A percentile compares a stretch with the other conserved stretches of the same genome.
These are phyloP conservation scores for Ophiocytium majus DNA, from an alignment of 352 stramenopile genomes.

Conservation along the genomic window DNA sequence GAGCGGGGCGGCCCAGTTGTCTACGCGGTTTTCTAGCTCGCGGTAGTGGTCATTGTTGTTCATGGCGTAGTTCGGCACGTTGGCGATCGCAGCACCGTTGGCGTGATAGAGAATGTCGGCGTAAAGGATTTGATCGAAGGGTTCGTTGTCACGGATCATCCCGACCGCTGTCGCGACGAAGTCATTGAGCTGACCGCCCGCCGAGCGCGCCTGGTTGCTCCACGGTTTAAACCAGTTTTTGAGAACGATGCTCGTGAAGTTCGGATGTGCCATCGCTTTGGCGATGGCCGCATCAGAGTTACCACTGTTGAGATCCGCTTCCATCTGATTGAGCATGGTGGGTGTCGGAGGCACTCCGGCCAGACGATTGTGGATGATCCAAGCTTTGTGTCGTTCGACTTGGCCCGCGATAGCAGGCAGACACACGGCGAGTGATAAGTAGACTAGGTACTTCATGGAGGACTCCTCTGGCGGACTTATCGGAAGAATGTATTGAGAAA, in stretches of 20 bases:
- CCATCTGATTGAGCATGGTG: neutral
- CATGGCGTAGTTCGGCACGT: too few species aligned
- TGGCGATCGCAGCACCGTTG: neutral
- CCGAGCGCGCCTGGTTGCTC: neutral
- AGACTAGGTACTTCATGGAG: neutral
- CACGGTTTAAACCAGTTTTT: conserved; percentile 8
- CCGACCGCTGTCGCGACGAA: neutral
- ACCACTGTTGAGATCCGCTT: neutral
- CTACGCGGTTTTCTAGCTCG: neutral
- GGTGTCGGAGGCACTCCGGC: conserved; percentile 3
- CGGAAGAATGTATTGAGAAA: neutral
- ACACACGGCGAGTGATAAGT: neutral
- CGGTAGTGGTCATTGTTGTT: neutral
- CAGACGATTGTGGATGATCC: neutral
- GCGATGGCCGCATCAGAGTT: neutral
- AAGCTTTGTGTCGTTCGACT: neutral
- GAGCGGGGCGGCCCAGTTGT: neutral
- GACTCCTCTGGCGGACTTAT: neutral
- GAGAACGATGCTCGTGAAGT: neutral
- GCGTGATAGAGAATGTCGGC: neutral
- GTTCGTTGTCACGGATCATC: neutral
- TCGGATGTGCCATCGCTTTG: neutral
- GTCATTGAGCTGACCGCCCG: neutral
- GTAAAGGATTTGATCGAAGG: neutral
- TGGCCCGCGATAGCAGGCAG: neutral